A percentile compares a stretch with the other conserved stretches of the same genome.
Evolutionary conservation across 2,329 filamentous ascomycete genomes (phyloP).

Genomic region (Ophiocordyceps camponoti-rufipedis): DNA sequence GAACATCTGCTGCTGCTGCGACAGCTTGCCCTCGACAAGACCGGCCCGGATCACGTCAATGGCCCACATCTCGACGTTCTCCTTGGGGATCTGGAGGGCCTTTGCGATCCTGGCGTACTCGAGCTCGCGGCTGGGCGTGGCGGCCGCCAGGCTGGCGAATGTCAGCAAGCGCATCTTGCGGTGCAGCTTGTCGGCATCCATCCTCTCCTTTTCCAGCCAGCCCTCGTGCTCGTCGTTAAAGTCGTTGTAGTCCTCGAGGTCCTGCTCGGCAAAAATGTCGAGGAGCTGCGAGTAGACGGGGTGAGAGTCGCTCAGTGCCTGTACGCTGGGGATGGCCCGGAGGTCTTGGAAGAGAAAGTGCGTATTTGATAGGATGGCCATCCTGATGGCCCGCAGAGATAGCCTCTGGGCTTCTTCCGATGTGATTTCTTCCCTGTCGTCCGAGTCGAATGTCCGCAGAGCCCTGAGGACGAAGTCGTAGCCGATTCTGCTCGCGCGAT

Average conservation of each 20-base stretch:
- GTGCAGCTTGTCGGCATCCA: slow-evolving; percentile 57
- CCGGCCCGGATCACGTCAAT: slow-evolving; percentile 95
- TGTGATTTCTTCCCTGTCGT: slow-evolving; percentile 33
- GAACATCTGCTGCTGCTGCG: slow-evolving; percentile 83
- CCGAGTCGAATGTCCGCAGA: slow-evolving; percentile 39
- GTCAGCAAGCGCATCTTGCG: slow-evolving; percentile 95
- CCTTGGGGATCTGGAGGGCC: slow-evolving; percentile 62
- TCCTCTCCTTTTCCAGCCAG: slow-evolving; percentile 60
- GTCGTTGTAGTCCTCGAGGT: slow-evolving; percentile 87
- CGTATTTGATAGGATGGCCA: slow-evolving; percentile 31
- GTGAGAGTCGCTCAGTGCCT: slow-evolving; percentile 72
- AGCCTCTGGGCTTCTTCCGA: slow-evolving; percentile 43
- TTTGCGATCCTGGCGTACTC: slow-evolving; percentile 73
- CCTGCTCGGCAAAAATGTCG: slow-evolving; percentile 87
- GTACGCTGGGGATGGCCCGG: slow-evolving; percentile 63
- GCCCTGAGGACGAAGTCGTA: slow-evolving; percentile 52
- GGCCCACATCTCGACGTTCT: slow-evolving; percentile 94
- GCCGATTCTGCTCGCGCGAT: slow-evolving; percentile 24
- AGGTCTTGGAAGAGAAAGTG: slow-evolving; percentile 65
- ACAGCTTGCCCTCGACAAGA: slow-evolving; percentile 90
- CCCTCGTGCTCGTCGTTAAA: slow-evolving; percentile 83
- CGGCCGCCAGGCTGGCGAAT: slow-evolving; percentile 73
- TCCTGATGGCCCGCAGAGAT: slow-evolving; percentile 36
- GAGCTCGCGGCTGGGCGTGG: slow-evolving; percentile 68
- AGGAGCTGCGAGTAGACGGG: slow-evolving; percentile 78